Evolutionary conservation across 495 filamentous ascomycete genomes (phyloP), one percentile per base, ranked within the genome.

Genomic region (Daldinia concentrica): DNA sequence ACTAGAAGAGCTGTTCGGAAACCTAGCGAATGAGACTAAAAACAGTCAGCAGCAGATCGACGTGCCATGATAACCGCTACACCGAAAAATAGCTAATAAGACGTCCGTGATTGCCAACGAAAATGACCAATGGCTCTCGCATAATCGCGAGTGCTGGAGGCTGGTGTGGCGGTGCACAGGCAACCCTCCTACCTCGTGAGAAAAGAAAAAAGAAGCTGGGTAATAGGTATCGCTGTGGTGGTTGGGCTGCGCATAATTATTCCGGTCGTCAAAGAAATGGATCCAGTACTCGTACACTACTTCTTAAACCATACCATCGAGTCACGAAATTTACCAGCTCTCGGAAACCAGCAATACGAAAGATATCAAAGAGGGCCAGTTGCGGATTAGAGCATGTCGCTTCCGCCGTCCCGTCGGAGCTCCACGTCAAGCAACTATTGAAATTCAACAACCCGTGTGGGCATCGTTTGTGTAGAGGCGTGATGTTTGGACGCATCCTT

Each of bases 341-440:
- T 19, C 41, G n/a, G 41, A 45, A 19, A 9, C 41, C 1, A 52
- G 27, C 15, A 54, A 54, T 29, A 54, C 14, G 43, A 24, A 5
- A 24, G 6, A 48, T 24, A 22, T 48, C 9, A 24, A 22, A 19
- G 19, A 22, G 4, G 17, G 19, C 22, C 9, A 48, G 19, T 22
- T 48, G 19, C 43, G 43, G 43, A 48, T 48, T 48, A 27, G 26
- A 61, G 59, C 45, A 37, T 15, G 9, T 22, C 14, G 17, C 36
- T 64, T 34, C 51, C 45, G 34, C 19, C 6, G 29, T 36, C 27
- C 27, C 29, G 61, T 41, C 34, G 48, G 61, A 15, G 29, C 34
- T 59, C 12, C 64, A 58, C 59, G 52, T 69, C 2, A 14, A 54
- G 54, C 11, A 63, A 69, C 62, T 29, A 11, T 48, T 48, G 19